A percentile compares a stretch with the other conserved stretches of the same genome.
These are phyloP conservation scores for Scheffersomyces amazonensis DNA, from an alignment of 805 yeast genomes.

Conservation along the genomic window DNA sequence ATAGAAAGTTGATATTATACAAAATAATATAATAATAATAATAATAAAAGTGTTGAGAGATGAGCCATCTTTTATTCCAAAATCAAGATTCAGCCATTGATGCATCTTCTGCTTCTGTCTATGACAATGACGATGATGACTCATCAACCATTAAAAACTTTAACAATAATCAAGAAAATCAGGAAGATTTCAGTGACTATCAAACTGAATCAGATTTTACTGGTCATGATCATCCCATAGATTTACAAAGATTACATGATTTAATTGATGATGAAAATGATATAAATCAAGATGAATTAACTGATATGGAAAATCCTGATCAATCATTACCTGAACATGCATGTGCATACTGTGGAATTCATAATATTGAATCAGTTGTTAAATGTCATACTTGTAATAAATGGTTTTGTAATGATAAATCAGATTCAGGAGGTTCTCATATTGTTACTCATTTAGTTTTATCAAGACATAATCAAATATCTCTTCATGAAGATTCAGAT, in stretches of 20 bases:
- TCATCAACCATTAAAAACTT: background rate
- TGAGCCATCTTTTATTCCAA: conserved; percentile 23
- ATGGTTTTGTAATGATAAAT: conserved; percentile 87
- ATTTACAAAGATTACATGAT: conserved; percentile 6
- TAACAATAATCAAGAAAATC: background rate
- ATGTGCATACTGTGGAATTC: conserved; percentile 73
- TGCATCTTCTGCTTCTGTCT: conserved; percentile 1
- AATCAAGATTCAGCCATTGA: conserved; percentile 8
- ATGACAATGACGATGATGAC: background rate
- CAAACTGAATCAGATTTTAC: conserved; percentile 1
- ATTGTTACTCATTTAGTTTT: conserved; percentile 82
- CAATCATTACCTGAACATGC: conserved; percentile 18
- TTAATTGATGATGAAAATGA: conserved; percentile 5
- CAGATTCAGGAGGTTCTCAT: conserved; percentile 62
- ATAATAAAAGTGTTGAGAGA: no score
- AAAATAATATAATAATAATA: no score
- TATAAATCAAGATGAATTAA: background rate
- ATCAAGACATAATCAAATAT: conserved; percentile 71
- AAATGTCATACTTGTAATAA: conserved; percentile 73
- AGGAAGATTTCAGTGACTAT: background rate
- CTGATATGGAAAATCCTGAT: background rate
- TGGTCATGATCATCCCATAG: conserved; percentile 2
- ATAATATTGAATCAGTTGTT: conserved; percentile 60
- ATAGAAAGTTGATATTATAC: no score
- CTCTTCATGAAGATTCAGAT: conserved; percentile 75